Base-by-base conservation (phyloP, 768 basidiomycete species). In the Tremella yokohamensis region DNA sequence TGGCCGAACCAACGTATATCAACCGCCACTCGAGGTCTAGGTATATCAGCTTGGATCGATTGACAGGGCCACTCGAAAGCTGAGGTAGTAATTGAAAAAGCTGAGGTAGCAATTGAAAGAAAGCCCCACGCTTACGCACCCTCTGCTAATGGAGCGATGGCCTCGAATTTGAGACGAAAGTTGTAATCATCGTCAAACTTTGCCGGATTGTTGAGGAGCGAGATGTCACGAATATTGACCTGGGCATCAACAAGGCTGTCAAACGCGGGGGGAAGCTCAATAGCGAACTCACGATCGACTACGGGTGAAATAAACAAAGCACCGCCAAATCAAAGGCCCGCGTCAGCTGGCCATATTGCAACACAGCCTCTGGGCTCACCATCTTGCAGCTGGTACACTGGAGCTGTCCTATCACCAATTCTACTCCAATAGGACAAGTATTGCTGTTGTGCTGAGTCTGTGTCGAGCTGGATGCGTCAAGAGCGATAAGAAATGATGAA, bases 11-110 rank as follows among this genome's bases (percentile, higher is more conserved):
- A 52, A 98, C 94, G 76, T 94, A 98, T 47, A 96, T 91, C 64
- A 99, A 86, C 64, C 86, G 86, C 96, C 96, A 99, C 77, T 99
- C 96, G 62, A 99, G 84, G 78, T 99, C 96, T 94, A 62, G 2
- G 16, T 12, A 3, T 34, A n/a, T 47, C 19, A 58, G 47, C 22
- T 16, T n/a, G n/a, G n/a, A n/a, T n/a, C n/a, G n/a, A n/a, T n/a
- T n/a, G n/a, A n/a, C n/a, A 8, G 16, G 29, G 34, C 51, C 26
- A 9, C 16, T n/a, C 51, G 37, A 18, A 52, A 12, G 2, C 3
- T 18, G 52, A 16, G 8, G 52, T 12, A 55, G 25, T 16, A n/a
- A 24, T 12, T 45, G 15, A n/a, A 24, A 13, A 25, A 56, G 19
- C 34, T 29, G 34, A 49, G 16, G n/a, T 40, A 40, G 11, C 12